These are phyloP conservation scores for Hymenotorrendiella dingleyae DNA, from an alignment of 2,329 filamentous ascomycete species.

Conservation along the genomic window DNA sequence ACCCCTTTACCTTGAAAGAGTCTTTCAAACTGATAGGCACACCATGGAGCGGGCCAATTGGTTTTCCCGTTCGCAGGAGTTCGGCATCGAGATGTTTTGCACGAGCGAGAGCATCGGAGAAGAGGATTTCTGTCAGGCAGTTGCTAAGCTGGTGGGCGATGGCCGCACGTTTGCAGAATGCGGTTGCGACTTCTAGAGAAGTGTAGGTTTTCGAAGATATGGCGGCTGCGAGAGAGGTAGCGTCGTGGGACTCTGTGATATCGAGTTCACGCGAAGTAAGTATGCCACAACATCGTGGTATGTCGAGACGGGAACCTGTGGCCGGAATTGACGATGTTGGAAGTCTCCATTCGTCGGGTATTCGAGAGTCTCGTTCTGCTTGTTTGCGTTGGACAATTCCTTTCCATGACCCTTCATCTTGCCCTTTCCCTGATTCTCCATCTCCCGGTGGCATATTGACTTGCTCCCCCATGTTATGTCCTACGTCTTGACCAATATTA, in stretches of 20 bases:
- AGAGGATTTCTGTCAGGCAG: conserved; percentile 44
- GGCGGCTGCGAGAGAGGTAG: conserved; percentile 22
- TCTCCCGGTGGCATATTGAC: not conserved
- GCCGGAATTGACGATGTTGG: not conserved
- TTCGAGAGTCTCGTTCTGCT: not conserved
- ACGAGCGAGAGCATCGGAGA: conserved; percentile 39
- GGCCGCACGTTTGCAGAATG: conserved; percentile 46
- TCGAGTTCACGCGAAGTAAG: conserved; percentile 15
- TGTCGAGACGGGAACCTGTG: not conserved
- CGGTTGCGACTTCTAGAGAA: conserved; percentile 35
- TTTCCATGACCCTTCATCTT: not conserved
- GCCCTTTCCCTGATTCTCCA: not conserved
- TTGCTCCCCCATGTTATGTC: too few relatives aligned
- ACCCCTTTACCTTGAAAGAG: conserved; percentile 49
- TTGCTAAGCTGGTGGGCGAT: conserved; percentile 43
- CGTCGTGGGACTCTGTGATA: conserved; percentile 28
- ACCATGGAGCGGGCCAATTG: conserved; percentile 56
- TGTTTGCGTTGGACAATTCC: not conserved
- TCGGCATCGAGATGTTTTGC: conserved; percentile 42
- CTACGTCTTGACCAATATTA: too few relatives aligned
- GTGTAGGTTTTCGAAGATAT: conserved; percentile 19
- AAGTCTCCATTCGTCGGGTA: not conserved
- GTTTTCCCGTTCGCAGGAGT: conserved; percentile 33
- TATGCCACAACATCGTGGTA: not conserved
- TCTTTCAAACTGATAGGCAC: conserved; percentile 55